Evolutionary conservation across 768 basidiomycete genomes (phyloP), one percentile per base, ranked within the genome.

Genomic region (Strobilomyces confusus): DNA sequence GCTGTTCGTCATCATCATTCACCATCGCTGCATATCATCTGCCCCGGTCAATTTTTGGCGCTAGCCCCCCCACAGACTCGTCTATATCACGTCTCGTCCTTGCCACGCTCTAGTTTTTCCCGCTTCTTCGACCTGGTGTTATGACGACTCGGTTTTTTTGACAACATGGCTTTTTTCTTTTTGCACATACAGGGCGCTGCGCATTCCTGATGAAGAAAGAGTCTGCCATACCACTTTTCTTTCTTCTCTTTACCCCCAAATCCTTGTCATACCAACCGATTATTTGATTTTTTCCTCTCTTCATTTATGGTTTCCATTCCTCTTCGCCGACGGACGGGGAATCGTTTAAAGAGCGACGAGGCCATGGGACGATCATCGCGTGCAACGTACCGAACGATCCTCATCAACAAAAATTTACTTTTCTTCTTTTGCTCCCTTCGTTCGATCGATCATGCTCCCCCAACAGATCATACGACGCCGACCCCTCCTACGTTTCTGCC

Each of bases 201-300:
- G 65, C 64, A 67, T 65, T 56, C 65, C 65, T 67, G 64, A 56
- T 54, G 50, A 59, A 55, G 45, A 55, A 55, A 52, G 64, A 64
- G 62, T 59, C 46, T 60, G 50, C 48, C 55, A 50, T 52, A 33
- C 44, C n/a, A 47, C 43, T 40, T 32, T 30, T 30, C 8, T 30
- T 20, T 15, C 14, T n/a, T 15, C 5, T 25, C 8, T 20, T 25
- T 15, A 54, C 26, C 33, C 55, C 48, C 4, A 40, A 36, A 41
- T 13, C 43, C 29, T 42, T 47, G 48, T 49, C 47, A 44, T 60
- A 61, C 61, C 64, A 52, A 51, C 51, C 58, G 4, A 56, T 45
- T 36, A 20, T 53, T 48, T 47, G 13, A 20, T 17, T 33, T 6
- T 15, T 22, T 34, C 23, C 15, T 5, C 22, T 26, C 12, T 47